phyloP scores from a whole-genome alignment of 2,329 filamentous ascomycete species.

The Aspergillus costaricaensis region DNA sequence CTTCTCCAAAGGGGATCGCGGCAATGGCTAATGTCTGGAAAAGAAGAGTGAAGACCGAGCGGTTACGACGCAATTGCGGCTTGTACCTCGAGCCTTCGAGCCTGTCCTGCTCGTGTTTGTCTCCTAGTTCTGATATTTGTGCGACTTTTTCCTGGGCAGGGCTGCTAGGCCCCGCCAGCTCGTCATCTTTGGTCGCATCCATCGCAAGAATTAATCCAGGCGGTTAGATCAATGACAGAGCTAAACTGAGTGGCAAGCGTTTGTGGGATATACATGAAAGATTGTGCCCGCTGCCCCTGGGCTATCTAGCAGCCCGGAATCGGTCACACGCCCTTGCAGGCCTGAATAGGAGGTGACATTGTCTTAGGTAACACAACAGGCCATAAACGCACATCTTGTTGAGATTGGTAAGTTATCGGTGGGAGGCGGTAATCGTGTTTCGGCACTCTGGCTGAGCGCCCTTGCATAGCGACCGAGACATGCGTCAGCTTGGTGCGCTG shows the following conservation, averaged over 20 bases:
- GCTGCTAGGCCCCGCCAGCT: not conserved
- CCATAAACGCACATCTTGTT: not conserved
- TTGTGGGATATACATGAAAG: not conserved
- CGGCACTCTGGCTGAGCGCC: not conserved
- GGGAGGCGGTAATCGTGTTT: not conserved
- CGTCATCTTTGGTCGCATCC: not conserved
- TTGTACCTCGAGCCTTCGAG: slow-evolving; percentile 58
- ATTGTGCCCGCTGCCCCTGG: not conserved
- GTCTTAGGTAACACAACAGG: slow-evolving; percentile 1
- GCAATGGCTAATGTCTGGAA: slow-evolving; percentile 65
- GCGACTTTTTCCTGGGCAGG: not conserved
- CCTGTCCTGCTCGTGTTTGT: slow-evolving; percentile 29
- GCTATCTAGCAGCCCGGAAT: not conserved
- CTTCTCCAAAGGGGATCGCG: slow-evolving; percentile 59
- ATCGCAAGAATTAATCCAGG: not conserved
- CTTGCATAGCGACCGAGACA: not conserved
- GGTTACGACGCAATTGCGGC: slow-evolving; percentile 59
- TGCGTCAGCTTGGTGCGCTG: not conserved
- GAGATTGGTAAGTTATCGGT: not conserved
- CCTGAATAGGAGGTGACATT: not conserved
- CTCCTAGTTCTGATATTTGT: slow-evolving; percentile 18
- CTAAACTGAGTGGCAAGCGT: not conserved
- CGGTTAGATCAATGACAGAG: not conserved
- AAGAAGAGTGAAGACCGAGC: slow-evolving; percentile 61
- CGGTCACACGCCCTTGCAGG: slow-evolving; percentile 6